These are phyloP conservation scores for Sporothrix globosa DNA, from an alignment of 2,329 filamentous ascomycete genomes.

Conservation along the genomic window DNA sequence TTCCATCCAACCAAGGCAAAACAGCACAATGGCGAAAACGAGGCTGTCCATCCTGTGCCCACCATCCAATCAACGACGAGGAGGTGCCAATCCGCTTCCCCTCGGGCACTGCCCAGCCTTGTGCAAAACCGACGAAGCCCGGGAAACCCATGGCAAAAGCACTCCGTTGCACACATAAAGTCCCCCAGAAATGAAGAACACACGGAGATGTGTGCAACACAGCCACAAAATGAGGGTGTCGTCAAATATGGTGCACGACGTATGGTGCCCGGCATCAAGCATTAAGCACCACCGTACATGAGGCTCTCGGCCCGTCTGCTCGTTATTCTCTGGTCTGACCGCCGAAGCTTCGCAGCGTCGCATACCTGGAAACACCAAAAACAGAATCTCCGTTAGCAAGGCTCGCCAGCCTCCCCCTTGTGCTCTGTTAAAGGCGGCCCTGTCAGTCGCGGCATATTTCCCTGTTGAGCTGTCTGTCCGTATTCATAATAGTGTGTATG, in stretches of 20 bases:
- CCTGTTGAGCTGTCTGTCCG: too few relatives aligned
- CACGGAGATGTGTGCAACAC: not conserved
- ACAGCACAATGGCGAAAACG: constrained; percentile 6
- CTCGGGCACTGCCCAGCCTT: constrained; percentile 4
- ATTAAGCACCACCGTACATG: not conserved
- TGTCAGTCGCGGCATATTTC: too few relatives aligned
- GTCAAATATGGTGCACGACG: not conserved
- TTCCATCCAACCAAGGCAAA: not conserved
- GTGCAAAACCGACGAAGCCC: not conserved
- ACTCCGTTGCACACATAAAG: not conserved
- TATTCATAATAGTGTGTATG: too few relatives aligned
- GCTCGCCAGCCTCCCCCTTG: too few relatives aligned
- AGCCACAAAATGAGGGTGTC: not conserved
- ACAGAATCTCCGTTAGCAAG: too few relatives aligned
- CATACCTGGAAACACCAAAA: too few relatives aligned
- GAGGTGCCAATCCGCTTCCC: not conserved
- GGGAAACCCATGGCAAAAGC: too few relatives aligned
- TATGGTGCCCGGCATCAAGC: not conserved
- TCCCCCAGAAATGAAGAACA: not conserved
- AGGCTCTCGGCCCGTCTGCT: not conserved
- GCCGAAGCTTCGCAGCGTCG: too few relatives aligned
- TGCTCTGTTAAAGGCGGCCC: too few relatives aligned
- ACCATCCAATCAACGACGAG: not conserved
- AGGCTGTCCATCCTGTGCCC: not conserved
- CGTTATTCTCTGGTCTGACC: too few relatives aligned